Percentiles rank a stretch among this genome's conserved stretches.
Conservation (phyloP, 345 rosid species). For the Rhizophora mangle region DNA sequence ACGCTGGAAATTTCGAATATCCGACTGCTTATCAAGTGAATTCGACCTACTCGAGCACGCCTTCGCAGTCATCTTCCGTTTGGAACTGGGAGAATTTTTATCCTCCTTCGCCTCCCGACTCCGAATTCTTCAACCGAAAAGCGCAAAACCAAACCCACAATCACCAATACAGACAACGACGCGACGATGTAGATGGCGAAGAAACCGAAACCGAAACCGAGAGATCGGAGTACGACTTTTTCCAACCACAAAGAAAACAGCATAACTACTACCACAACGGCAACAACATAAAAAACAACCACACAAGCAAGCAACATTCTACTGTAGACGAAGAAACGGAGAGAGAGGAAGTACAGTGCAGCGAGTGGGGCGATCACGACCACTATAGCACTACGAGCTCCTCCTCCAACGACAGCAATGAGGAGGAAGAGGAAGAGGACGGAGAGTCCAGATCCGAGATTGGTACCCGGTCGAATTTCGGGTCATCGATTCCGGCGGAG, state of each 20-base stretch:
- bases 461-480: slow-evolving; percentile 59
- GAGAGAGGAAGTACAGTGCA: slow-evolving; percentile 94
- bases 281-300: background rate
- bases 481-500: slow-evolving; percentile 40
- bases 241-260: background rate
- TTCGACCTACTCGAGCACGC: slow-evolving; percentile 68
- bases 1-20: slow-evolving; percentile 35
- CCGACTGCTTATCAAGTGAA: slow-evolving; percentile 70
- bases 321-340: slow-evolving; percentile 55
- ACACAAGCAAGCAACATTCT: slow-evolving; percentile 9
- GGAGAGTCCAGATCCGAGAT: slow-evolving; percentile 64
- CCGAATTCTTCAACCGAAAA: slow-evolving; percentile 66
- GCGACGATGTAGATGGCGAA: slow-evolving; percentile 14
- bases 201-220: slow-evolving; percentile 43
- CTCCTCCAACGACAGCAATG: slow-evolving; percentile 32
- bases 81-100: slow-evolving; percentile 28
- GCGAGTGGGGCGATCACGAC: slow-evolving; percentile 80
- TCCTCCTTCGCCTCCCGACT: slow-evolving; percentile 96
- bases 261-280: no score
- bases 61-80: slow-evolving; percentile 78
- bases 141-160: slow-evolving; percentile 29
- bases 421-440: slow-evolving; percentile 44
- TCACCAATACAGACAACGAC: slow-evolving; percentile 5
- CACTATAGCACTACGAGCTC: slow-evolving; percentile 59
- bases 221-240: slow-evolving; percentile 68